A percentile compares a stretch with the other conserved stretches of the same genome.
Conservation (phyloP, 805 yeast species). For the Kuraishia cidri region DNA sequence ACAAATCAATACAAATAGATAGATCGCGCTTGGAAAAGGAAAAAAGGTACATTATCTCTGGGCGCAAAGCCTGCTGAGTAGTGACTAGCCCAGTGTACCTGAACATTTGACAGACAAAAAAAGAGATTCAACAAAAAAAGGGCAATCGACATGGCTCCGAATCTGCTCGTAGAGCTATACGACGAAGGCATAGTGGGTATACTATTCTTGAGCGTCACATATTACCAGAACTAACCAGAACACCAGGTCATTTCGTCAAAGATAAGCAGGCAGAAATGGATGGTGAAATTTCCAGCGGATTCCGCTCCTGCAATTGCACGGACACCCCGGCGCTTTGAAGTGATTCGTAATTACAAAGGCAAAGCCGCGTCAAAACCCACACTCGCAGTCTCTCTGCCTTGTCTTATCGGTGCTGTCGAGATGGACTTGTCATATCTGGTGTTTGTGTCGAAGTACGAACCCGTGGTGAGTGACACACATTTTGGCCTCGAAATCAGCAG, state of each 20-base stretch:
- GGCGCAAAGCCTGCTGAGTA: too few species aligned
- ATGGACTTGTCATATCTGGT: constrained; percentile 10
- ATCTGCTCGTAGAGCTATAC: constrained; percentile 3
- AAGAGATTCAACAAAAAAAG: too few species aligned
- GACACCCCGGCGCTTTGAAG: not conserved
- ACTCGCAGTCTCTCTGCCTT: not conserved
- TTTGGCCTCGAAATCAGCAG: constrained; percentile 4
- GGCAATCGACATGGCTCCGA: not conserved
- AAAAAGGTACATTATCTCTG: too few species aligned
- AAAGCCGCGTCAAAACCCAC: not conserved
- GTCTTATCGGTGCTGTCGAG: constrained; percentile 8
- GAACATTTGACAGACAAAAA: too few species aligned
- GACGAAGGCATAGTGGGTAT: constrained; percentile 6
- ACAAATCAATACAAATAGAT: too few species aligned
- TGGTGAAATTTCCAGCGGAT: not conserved
- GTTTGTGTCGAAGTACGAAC: constrained; percentile 7
- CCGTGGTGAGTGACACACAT: constrained; percentile 2
- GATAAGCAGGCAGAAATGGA: not conserved
- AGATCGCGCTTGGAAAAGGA: too few species aligned
- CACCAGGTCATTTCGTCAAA: not conserved
- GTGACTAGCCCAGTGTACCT: too few species aligned
- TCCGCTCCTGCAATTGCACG: not conserved
- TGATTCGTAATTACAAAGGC: too few species aligned
- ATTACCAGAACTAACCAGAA: not conserved
- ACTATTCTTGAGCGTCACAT: not conserved